These are phyloP conservation scores for Aphanoascus verrucosus DNA, from an alignment of 2,329 filamentous ascomycete species.

Conservation along the genomic window DNA sequence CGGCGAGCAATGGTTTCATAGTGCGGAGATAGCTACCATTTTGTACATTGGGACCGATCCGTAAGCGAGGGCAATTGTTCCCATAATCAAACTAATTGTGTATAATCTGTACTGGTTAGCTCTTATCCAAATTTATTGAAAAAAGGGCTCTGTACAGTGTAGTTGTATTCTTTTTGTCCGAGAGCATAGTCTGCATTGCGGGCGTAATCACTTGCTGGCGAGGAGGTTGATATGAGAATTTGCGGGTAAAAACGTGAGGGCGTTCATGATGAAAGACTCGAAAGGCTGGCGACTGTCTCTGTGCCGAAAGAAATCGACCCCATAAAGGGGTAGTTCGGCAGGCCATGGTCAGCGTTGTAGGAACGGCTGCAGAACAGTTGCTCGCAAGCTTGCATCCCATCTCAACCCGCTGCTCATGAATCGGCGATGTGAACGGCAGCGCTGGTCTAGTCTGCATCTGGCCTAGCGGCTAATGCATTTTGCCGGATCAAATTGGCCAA, in stretches of 20 bases:
- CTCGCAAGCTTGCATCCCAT: background rate
- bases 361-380: background rate
- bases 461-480: background rate
- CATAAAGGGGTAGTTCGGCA: slow-evolving; percentile 4
- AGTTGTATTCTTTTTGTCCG: slow-evolving; percentile 43
- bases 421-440: background rate
- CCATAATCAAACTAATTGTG: slow-evolving; percentile 51
- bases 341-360: background rate
- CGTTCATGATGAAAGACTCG: background rate
- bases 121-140: background rate
- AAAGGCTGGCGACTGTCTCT: background rate
- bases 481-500: background rate
- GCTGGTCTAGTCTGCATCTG: background rate
- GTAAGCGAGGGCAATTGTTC: slow-evolving; percentile 53
- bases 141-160: slow-evolving; percentile 35
- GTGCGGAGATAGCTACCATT: slow-evolving; percentile 38
- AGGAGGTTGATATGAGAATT: slow-evolving; percentile 10
- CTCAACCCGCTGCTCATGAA: background rate
- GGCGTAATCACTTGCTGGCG: slow-evolving; percentile 5
- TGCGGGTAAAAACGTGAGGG: slow-evolving; percentile 5
- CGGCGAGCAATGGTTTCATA: background rate
- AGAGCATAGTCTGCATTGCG: slow-evolving; percentile 20
- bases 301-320: background rate
- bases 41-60: slow-evolving; percentile 58
- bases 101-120: slow-evolving; percentile 45